A percentile compares a stretch with the other conserved stretches of the same genome.
These are phyloP conservation scores for Ophiosphaerella herpotricha DNA, from an alignment of 2,329 filamentous ascomycete species.

Conservation along the genomic window DNA sequence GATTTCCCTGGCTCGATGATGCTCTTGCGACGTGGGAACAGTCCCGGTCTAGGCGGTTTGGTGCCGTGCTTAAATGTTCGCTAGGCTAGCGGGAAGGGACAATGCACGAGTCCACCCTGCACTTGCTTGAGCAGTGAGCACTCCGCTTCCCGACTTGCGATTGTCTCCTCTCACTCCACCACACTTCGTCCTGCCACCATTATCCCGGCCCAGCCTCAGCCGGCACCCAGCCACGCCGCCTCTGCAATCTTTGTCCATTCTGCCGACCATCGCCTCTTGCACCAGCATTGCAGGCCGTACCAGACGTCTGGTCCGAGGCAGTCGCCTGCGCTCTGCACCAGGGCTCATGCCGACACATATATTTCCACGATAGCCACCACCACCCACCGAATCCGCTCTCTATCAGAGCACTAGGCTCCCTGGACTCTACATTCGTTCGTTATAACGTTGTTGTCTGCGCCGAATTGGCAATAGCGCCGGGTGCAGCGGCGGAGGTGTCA, in stretches of 20 bases:
- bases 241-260: neutral
- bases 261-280: neutral
- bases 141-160: conserved; percentile 14
- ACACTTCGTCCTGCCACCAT: conserved; percentile 10
- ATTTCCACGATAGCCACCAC: conserved; percentile 33
- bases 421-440: conserved; percentile 8
- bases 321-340: conserved; percentile 26
- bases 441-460: conserved; percentile 12
- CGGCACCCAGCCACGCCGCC: neutral
- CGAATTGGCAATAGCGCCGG: conserved; percentile 19
- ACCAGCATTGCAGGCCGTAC: conserved; percentile 6
- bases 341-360: conserved; percentile 41
- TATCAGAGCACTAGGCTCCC: conserved; percentile 7
- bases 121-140: neutral
- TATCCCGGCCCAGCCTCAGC: conserved; percentile 5
- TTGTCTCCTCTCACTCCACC: conserved; percentile 21
- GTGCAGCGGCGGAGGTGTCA: conserved; percentile 33
- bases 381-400: conserved; percentile 13
- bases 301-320: conserved; percentile 16
- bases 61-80: conserved; percentile 1
- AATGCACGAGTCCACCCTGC: neutral
- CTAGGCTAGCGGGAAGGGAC: conserved; percentile 8
- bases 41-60: no score
- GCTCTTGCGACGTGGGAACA: no score
- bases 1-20: no score